Evolutionary conservation across 306 rosid genomes (phyloP), one percentile per base, ranked within the genome.

Genomic region (Pterocarpus macrocarpus): DNA sequence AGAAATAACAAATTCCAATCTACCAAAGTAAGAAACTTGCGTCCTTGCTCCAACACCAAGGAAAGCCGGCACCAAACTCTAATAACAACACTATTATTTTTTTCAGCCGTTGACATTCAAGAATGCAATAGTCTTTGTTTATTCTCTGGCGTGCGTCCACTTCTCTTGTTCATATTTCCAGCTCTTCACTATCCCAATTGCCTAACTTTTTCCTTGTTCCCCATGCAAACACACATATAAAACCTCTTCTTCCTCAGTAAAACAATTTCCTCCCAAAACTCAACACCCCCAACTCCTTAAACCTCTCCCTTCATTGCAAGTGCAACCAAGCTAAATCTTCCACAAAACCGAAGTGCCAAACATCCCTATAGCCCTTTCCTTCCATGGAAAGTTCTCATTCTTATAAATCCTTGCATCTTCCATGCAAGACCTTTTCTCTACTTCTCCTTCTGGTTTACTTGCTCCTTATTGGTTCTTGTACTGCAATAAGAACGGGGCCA

Each of bases 41-140:
- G 55, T 33, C 22, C 47, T 12, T 41, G 39, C 84, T 75, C 84
- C 75, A 84, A 74, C 9, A 14, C 2, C 30, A 70, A 75, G 81
- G 68, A 17, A 16, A 71, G 88, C 83, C 88, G 87, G 85, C 88
- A 78, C 85, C 84, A 83, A 90, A 80, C 69, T 69, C 36, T 69
- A 58, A 5, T 3, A 52, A 45, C 16, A n/a, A 5, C 14, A 5
- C 4, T 15, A 7, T 32, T 39, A 2, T 11, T 33, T 76, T 79
- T 71, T 79, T 44, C 76, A 82, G 81, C 71, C 86, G 86, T 90
- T 92, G 92, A 92, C 94, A 85, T 87, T 86, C 41, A 34, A 79
- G 35, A 58, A 61, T 38, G 69, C 75, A 80, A 50, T 38, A 83
- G 68, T 12, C 13, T 10, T 45, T 86, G 69, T 59, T 45, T 66